phyloP scores from a whole-genome alignment of 768 basidiomycete species.

The Amanita rimosa region DNA sequence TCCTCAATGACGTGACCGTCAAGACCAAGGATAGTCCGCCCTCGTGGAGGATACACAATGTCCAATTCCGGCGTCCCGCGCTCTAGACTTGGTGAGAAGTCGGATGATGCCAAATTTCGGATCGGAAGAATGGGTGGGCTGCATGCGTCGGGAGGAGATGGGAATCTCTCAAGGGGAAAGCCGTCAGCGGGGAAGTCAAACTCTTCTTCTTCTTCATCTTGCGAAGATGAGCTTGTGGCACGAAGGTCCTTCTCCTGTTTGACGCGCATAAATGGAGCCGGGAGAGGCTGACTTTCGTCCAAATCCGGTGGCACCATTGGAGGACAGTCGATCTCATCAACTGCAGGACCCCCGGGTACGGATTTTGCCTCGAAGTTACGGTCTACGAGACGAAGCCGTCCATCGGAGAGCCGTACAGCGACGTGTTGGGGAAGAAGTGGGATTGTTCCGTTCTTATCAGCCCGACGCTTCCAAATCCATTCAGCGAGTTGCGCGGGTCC shows the following conservation, averaged over 20 bases:
- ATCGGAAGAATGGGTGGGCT: not conserved
- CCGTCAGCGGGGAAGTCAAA: not conserved
- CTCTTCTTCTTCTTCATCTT: not conserved
- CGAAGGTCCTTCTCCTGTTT: not conserved
- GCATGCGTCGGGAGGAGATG: not conserved
- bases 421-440: not conserved
- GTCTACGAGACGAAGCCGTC: not conserved
- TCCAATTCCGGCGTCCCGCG: not conserved
- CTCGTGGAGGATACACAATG: conserved; percentile 1
- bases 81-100: not conserved
- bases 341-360: not conserved
- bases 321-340: not conserved
- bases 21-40: not conserved
- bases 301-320: conserved; percentile 1
- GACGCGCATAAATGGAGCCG: not conserved
- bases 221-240: not conserved
- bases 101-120: not conserved
- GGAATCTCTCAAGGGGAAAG: not conserved
- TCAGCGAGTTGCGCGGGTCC: not conserved
- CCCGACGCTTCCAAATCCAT: not conserved
- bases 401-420: not conserved
- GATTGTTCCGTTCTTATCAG: not conserved
- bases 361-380: not conserved
- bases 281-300: not conserved
- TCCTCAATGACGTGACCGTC: not conserved